These are phyloP conservation scores for Coemansia sp. DNA, from an alignment of 192 early-diverging fungal species.

Conservation along the genomic window DNA sequence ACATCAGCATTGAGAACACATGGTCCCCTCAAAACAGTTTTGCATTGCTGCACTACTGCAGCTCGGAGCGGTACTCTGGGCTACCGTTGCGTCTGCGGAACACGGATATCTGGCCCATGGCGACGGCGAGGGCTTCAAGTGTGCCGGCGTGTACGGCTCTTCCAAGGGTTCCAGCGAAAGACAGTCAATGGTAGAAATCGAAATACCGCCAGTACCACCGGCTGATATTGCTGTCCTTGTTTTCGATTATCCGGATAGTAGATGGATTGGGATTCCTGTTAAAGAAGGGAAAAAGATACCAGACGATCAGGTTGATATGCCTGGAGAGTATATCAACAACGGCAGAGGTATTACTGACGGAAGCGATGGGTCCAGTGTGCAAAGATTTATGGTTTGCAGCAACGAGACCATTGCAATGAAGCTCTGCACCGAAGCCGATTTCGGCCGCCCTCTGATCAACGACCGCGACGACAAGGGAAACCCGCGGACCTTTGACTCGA, in stretches of 20 bases:
- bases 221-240: slow-evolving; percentile 40
- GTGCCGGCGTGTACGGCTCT: slow-evolving; percentile 47
- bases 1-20: background rate
- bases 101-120: slow-evolving; percentile 38
- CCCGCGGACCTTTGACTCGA: slow-evolving; percentile 35
- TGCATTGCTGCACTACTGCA: background rate
- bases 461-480: slow-evolving; percentile 38
- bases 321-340: slow-evolving; percentile 18
- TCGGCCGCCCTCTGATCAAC: slow-evolving; percentile 61
- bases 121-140: slow-evolving; percentile 47
- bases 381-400: slow-evolving; percentile 56
- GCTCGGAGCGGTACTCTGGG: slow-evolving; percentile 2
- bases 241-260: slow-evolving; percentile 47
- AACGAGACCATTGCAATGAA: slow-evolving; percentile 55
- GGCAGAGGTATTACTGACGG: slow-evolving; percentile 5
- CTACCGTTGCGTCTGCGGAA: slow-evolving; percentile 17
- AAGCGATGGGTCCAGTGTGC: slow-evolving; percentile 8
- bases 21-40: background rate
- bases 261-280: slow-evolving; percentile 47
- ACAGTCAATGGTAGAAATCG: slow-evolving; percentile 38
- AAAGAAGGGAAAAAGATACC: slow-evolving; percentile 34
- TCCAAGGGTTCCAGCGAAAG: slow-evolving; percentile 12
- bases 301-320: slow-evolving; percentile 31
- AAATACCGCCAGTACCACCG: slow-evolving; percentile 45
- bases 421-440: slow-evolving; percentile 55